Conservation (phyloP, 805 yeast genomes). For the Spathaspora boniae region DNA sequence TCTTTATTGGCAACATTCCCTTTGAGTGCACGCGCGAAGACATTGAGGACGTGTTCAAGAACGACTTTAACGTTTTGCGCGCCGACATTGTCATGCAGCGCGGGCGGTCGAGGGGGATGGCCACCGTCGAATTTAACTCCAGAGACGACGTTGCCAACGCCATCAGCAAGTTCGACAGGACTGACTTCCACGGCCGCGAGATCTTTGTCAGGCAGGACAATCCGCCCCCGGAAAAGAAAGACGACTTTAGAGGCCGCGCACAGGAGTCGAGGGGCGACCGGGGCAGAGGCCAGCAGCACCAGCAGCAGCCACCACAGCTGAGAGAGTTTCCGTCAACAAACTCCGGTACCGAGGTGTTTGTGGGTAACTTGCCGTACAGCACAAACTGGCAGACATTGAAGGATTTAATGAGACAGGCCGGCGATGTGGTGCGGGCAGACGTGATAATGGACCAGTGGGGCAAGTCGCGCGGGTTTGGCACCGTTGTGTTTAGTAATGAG, state of each 20-base stretch:
- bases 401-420: slow-evolving; percentile 76
- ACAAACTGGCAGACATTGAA: slow-evolving; percentile 80
- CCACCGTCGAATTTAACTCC: slow-evolving; percentile 77
- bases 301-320: slow-evolving; percentile 2
- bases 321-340: slow-evolving; percentile 16
- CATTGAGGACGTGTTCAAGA: slow-evolving; percentile 56
- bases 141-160: slow-evolving; percentile 68
- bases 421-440: slow-evolving; percentile 80
- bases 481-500: slow-evolving; percentile 62
- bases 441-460: slow-evolving; percentile 64
- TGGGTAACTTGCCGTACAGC: slow-evolving; percentile 81
- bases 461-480: slow-evolving; percentile 83
- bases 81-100: slow-evolving; percentile 80
- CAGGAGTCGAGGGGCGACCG: slow-evolving; percentile 14
- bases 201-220: slow-evolving; percentile 89
- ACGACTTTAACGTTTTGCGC: slow-evolving; percentile 52
- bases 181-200: slow-evolving; percentile 65
- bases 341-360: slow-evolving; percentile 60
- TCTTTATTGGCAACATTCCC: slow-evolving; percentile 73
- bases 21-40: slow-evolving; percentile 59
- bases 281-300: slow-evolving; percentile 8
- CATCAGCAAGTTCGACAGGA: slow-evolving; percentile 63
- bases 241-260: slow-evolving; percentile 13
- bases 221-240: slow-evolving; percentile 62
- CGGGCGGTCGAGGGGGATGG: slow-evolving; percentile 87